Conservation (phyloP, 352 stramenopile genomes). For the Phytophthora fragariae region DNA sequence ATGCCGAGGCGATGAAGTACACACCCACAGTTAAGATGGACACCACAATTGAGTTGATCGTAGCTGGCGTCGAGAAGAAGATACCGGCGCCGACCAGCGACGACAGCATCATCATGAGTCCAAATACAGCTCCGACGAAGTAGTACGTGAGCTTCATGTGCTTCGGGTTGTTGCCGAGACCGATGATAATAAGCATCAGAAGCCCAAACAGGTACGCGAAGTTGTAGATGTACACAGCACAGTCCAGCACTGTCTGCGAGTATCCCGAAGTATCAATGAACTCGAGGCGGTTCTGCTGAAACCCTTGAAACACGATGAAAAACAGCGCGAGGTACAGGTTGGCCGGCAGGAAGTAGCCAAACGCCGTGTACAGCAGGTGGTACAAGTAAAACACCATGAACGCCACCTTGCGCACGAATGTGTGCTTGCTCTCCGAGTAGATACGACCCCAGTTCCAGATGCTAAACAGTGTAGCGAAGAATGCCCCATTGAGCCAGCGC, state of each 20-base stretch:
- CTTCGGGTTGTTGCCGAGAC: conserved; percentile 88
- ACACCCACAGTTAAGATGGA: conserved; percentile 77
- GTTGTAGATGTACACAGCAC: conserved; percentile 83
- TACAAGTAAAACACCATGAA: conserved; percentile 85
- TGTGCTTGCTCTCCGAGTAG: conserved; percentile 86
- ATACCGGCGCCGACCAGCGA: conserved; percentile 76
- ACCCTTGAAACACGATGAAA: conserved; percentile 91
- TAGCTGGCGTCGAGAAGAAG: conserved; percentile 75
- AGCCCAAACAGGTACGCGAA: conserved; percentile 80
- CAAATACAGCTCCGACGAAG: conserved; percentile 75
- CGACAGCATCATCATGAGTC: conserved; percentile 83
- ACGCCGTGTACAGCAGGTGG: conserved; percentile 74
- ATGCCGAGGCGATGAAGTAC: conserved; percentile 84
- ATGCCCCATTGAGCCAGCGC: conserved; percentile 88
- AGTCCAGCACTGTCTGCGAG: conserved; percentile 60
- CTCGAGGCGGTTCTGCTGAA: conserved; percentile 83
- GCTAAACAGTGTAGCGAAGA: conserved; percentile 89
- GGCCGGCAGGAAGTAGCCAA: conserved; percentile 77
- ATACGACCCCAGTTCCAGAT: conserved; percentile 88
- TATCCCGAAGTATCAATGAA: conserved; percentile 86
- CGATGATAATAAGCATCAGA: conserved; percentile 88
- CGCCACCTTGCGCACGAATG: conserved; percentile 68
- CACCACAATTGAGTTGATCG: conserved; percentile 59
- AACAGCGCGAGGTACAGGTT: conserved; percentile 88
- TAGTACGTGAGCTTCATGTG: conserved; percentile 91